phyloP scores from a whole-genome alignment of 805 yeast genomes.

The Wilhelminamyces savonicus region DNA sequence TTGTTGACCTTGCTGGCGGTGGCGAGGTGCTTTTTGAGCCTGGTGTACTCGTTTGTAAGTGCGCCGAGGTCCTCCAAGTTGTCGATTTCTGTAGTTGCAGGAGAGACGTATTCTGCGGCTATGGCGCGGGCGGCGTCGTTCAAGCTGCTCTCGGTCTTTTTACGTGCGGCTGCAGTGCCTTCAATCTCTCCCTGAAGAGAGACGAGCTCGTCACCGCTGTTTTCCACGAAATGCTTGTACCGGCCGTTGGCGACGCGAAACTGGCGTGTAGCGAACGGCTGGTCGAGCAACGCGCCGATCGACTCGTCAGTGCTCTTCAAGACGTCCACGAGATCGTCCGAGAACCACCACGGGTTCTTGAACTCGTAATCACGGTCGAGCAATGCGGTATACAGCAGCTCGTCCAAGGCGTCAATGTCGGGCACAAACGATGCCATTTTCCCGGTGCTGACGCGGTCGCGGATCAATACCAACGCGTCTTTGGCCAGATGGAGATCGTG shows the following conservation, averaged over 20 bases:
- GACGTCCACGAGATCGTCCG: slow-evolving; percentile 19
- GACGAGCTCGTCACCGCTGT: slow-evolving; percentile 10
- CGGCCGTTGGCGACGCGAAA: slow-evolving; percentile 26
- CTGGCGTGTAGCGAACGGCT: slow-evolving; percentile 28
- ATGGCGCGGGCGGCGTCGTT: neutral
- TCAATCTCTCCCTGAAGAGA: slow-evolving; percentile 11
- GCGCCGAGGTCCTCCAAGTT: no score
- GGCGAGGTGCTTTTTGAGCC: slow-evolving; percentile 23
- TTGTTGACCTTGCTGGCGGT: slow-evolving; percentile 35
- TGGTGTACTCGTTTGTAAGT: slow-evolving; percentile 10
- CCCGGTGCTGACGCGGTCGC: slow-evolving; percentile 24
- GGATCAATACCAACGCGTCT: slow-evolving; percentile 24
- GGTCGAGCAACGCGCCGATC: slow-evolving; percentile 11
- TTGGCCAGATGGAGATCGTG: slow-evolving; percentile 45
- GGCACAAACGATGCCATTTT: slow-evolving; percentile 10
- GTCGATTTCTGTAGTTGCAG: no score
- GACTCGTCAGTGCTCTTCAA: slow-evolving; percentile 13
- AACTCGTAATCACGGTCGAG: slow-evolving; percentile 28
- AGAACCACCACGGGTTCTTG: slow-evolving; percentile 39
- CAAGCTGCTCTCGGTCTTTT: neutral
- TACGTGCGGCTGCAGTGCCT: slow-evolving; percentile 7
- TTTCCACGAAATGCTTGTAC: slow-evolving; percentile 17
- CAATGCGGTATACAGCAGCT: slow-evolving; percentile 19
- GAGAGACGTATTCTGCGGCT: neutral
- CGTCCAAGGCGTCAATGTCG: slow-evolving; percentile 21